phyloP scores from a whole-genome alignment of 2,329 filamentous ascomycete species.

The Moelleriella libera region DNA sequence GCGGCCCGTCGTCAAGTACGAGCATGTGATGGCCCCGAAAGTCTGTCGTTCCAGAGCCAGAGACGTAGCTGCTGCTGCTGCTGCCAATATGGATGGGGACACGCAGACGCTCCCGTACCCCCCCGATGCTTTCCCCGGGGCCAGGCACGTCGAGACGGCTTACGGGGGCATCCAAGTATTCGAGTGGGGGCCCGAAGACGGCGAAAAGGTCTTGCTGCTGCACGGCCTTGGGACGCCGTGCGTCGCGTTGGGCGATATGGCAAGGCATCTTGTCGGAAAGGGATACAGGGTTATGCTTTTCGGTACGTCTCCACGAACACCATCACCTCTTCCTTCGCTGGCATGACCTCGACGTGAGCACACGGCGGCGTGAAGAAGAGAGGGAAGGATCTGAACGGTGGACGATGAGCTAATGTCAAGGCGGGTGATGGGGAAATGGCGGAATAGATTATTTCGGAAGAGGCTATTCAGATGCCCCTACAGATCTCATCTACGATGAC shows the following conservation, averaged over 20 bases:
- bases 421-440: too few species aligned
- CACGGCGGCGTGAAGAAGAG: too few species aligned
- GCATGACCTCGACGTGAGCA: too few species aligned
- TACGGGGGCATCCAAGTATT: slow-evolving; percentile 63
- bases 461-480: slow-evolving; percentile 61
- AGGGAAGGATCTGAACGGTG: too few species aligned
- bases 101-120: slow-evolving; percentile 43
- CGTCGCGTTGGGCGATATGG: slow-evolving; percentile 52
- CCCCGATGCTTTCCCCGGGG: slow-evolving; percentile 54
- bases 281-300: slow-evolving; percentile 72
- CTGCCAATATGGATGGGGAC: neutral
- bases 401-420: too few species aligned
- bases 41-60: slow-evolving; percentile 1
- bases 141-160: slow-evolving; percentile 51
- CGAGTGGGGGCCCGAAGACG: slow-evolving; percentile 64
- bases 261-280: slow-evolving; percentile 45
- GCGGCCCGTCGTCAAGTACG: neutral
- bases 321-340: neutral
- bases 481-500: slow-evolving; percentile 43
- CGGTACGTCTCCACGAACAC: slow-evolving; percentile 27
- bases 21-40: slow-evolving; percentile 4
- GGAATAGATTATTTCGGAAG: slow-evolving; percentile 55
- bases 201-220: slow-evolving; percentile 58
- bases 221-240: slow-evolving; percentile 75
- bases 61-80: neutral